Base-by-base conservation (phyloP, 1,284 basidiomycete genomes). In the Violaceomyces palustris region DNA sequence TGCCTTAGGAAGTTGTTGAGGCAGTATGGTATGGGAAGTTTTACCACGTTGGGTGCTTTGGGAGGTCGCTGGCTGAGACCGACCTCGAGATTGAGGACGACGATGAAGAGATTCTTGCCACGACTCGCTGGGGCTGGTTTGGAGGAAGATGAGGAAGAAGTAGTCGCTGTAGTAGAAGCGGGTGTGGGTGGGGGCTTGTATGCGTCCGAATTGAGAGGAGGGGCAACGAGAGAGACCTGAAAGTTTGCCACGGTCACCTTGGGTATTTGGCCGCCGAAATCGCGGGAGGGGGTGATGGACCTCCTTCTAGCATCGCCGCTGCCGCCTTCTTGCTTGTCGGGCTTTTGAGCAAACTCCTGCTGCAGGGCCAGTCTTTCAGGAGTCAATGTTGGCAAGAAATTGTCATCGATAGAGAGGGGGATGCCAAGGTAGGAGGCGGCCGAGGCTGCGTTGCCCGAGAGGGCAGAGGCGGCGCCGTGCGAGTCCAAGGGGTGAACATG, bases 1-100 rank as follows among this genome's bases (percentile, higher is more conserved):
- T n/a, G n/a, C 12, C 38, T 52, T 39, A 59, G 22, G 31, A 36
- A 56, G 19, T 59, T 59, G 42, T 55, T 55, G 14, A 55, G 22
- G 23, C 56, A 59, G 35, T 42, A 41, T 0, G 56, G 56, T 6
- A 49, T 40, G 0, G 48, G 35, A 1, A 59, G 39, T 12, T 42
- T 35, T 24, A 59, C 47, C 35, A 23, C 3, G 22, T 10, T 3
- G 14, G 15, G 2, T 30, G 28, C 32, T 47, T 47, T 15, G 49
- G 34, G 34, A 12, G 25, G 25, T 5, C n/a, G 22, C 4, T 12
- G 14, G 14, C n/a, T 11, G 25, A 35, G 34, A 17, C 25, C 22
- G 11, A 24, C 21, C 12, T 35, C 34, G 6, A 35, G 4, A 17
- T 15, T 12, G 6, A 24, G 22, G 28, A 38, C 19, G 35, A 17